Base-by-base conservation (phyloP, 2,329 filamentous ascomycete genomes). In the Diaporthe caulivora region DNA sequence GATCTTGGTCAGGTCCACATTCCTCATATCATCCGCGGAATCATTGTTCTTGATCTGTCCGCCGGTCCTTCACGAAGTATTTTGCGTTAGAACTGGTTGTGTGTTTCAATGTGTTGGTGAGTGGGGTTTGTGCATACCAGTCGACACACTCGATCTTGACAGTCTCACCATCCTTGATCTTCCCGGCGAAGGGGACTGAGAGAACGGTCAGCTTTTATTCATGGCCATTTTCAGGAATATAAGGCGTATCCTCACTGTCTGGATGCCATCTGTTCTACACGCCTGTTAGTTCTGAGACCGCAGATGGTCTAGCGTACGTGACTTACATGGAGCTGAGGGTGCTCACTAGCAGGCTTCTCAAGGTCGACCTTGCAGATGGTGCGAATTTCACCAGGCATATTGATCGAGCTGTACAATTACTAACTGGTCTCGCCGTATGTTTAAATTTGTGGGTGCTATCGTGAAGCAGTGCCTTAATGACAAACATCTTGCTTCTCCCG, bases 121-220 rank as follows among this genome's bases (percentile, higher is more conserved):
- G 21, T 37, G 10, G 9, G 21, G 37, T 40, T 40, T 2, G 3
- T n/a, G 69, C 77, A 74, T 78, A 82, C 91, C 94, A 97, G 84
- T 97, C 94, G 10, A 97, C 86, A 79, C 95, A 98, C 86, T 98
- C 94, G 77, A 98, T 97, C 83, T 97, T 97, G 77, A 98, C 95
- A 0, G 94, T 94, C 84, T 98, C 95, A 40, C 92, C 92, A 79
- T 95, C 92, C 78, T 93, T 92, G 79, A 98, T 95, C 1, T 88
- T 91, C 42, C 87, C 93, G 67, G 87, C 88, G 72, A 89, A 90
- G 0, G 95, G 95, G 68, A 97, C 94, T 97, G 75, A 4, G 49
- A 37, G 34, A 71, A 26, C 5, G 0, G n/a, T 75, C 26, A 71
- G 21, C n/a, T 21, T 21, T 31, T 7, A 31, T 24, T 4, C 18